These are phyloP conservation scores for Ceratocystis diversiconidia DNA, from an alignment of 2,329 filamentous ascomycete species.

Conservation along the genomic window DNA sequence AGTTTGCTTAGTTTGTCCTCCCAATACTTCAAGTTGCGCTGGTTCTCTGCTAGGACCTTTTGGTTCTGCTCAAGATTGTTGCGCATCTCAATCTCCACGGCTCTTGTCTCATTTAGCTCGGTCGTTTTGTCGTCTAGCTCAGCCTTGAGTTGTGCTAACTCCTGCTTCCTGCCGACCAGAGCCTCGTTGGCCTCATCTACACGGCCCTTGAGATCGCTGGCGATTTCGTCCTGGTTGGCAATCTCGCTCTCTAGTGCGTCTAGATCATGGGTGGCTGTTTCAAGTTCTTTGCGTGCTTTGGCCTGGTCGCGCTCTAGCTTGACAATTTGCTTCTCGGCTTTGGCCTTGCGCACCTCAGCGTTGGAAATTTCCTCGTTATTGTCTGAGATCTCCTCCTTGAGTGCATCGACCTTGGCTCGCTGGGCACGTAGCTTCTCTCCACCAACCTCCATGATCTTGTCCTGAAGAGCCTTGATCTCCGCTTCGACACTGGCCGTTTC, in stretches of 20 bases:
- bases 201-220: slow-evolving; percentile 54
- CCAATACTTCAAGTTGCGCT: slow-evolving; percentile 75
- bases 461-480: slow-evolving; percentile 83
- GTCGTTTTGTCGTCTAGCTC: slow-evolving; percentile 76
- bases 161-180: slow-evolving; percentile 63
- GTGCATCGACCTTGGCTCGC: slow-evolving; percentile 74
- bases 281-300: slow-evolving; percentile 68
- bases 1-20: slow-evolving; percentile 80
- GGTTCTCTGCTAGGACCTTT: slow-evolving; percentile 73
- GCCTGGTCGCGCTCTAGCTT: slow-evolving; percentile 76
- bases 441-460: slow-evolving; percentile 97
- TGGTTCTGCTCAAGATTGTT: slow-evolving; percentile 96
- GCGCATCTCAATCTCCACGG: slow-evolving; percentile 90
- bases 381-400: slow-evolving; percentile 72
- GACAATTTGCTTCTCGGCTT: slow-evolving; percentile 79
- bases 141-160: slow-evolving; percentile 63
- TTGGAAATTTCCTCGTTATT: slow-evolving; percentile 70
- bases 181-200: slow-evolving; percentile 74
- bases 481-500: slow-evolving; percentile 84
- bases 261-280: slow-evolving; percentile 55
- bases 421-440: slow-evolving; percentile 84
- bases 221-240: slow-evolving; percentile 58
- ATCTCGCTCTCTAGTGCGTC: slow-evolving; percentile 69
- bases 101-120: slow-evolving; percentile 78
- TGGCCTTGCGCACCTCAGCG: slow-evolving; percentile 76